Evolutionary conservation across 1,284 basidiomycete species (phyloP).

Genomic region (Hymenochaete sp.): DNA sequence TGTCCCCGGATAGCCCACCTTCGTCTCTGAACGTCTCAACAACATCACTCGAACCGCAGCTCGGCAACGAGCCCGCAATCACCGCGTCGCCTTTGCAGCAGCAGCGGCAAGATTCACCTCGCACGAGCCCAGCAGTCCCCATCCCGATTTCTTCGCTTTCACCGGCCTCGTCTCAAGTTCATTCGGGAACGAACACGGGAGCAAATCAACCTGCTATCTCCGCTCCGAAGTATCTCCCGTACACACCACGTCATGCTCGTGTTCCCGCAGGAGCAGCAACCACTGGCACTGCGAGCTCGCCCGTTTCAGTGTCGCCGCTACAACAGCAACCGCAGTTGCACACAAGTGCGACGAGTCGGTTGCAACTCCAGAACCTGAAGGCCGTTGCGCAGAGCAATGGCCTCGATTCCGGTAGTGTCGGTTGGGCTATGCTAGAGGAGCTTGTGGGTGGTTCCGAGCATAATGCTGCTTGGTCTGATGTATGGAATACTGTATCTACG

Average conservation of each 20-base stretch:
- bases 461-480: slow-evolving; percentile 63
- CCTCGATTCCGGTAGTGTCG: slow-evolving; percentile 59
- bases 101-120: slow-evolving; percentile 32
- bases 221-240: slow-evolving; percentile 41
- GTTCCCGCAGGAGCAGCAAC: slow-evolving; percentile 44
- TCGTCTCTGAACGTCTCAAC: slow-evolving; percentile 18
- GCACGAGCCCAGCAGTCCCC: slow-evolving; percentile 27
- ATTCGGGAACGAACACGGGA: neutral
- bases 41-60: slow-evolving; percentile 17
- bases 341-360: slow-evolving; percentile 49
- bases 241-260: slow-evolving; percentile 44
- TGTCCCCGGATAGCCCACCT: slow-evolving; percentile 36
- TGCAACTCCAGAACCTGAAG: slow-evolving; percentile 76
- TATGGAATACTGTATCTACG: slow-evolving; percentile 57
- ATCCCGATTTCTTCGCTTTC: neutral
- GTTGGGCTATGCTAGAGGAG: slow-evolving; percentile 80
- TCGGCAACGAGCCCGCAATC: slow-evolving; percentile 14
- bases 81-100: slow-evolving; percentile 1
- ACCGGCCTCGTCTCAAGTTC: neutral
- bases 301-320: slow-evolving; percentile 31
- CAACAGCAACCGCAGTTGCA: slow-evolving; percentile 21
- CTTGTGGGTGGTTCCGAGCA: slow-evolving; percentile 59
- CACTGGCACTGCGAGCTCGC: slow-evolving; percentile 35
- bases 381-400: slow-evolving; percentile 71
- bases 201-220: slow-evolving; percentile 18